phyloP scores from a whole-genome alignment of 2,329 filamentous ascomycete species.

The Chrysoporthe puriensis region DNA sequence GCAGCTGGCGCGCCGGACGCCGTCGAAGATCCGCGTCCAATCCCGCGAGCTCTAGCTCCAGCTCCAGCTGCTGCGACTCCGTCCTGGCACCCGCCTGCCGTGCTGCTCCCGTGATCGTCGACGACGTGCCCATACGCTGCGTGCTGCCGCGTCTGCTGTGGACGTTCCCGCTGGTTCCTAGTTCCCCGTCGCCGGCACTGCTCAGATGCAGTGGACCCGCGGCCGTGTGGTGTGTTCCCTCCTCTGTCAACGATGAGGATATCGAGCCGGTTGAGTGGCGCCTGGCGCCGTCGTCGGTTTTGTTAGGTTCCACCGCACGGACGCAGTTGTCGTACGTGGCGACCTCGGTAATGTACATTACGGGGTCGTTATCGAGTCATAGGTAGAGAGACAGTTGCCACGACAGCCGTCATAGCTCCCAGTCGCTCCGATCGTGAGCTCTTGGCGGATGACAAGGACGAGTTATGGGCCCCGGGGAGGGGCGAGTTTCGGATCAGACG shows the following conservation, averaged over 20 bases:
- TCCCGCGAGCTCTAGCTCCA: conserved; percentile 2
- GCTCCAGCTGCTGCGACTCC: neutral
- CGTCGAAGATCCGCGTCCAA: conserved; percentile 13
- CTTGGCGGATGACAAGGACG: neutral
- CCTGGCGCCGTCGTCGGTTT: neutral
- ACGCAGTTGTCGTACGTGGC: conserved; percentile 13
- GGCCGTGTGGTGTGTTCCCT: conserved; percentile 17
- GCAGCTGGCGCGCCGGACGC: neutral
- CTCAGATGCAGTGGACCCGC: conserved; percentile 11
- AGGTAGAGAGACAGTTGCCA: conserved; percentile 1
- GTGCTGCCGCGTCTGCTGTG: conserved; percentile 6
- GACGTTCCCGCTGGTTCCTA: conserved; percentile 7
- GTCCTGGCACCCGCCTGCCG: conserved; percentile 26
- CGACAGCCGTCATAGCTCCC: neutral
- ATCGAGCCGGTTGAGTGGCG: conserved; percentile 12
- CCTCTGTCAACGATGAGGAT: conserved; percentile 5
- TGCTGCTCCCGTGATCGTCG: conserved; percentile 23
- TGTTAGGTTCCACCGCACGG: conserved; percentile 7
- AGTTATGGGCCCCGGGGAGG: neutral
- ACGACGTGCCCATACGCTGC: conserved; percentile 11
- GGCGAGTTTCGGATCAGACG: neutral
- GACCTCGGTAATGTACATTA: conserved; percentile 17
- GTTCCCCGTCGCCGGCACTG: conserved; percentile 1
- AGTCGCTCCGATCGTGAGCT: neutral
- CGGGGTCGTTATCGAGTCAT: conserved; percentile 1